Evolutionary conservation across 495 filamentous ascomycete species (phyloP), one percentile per base, ranked within the genome.

Genomic region (Xylaria sp.): DNA sequence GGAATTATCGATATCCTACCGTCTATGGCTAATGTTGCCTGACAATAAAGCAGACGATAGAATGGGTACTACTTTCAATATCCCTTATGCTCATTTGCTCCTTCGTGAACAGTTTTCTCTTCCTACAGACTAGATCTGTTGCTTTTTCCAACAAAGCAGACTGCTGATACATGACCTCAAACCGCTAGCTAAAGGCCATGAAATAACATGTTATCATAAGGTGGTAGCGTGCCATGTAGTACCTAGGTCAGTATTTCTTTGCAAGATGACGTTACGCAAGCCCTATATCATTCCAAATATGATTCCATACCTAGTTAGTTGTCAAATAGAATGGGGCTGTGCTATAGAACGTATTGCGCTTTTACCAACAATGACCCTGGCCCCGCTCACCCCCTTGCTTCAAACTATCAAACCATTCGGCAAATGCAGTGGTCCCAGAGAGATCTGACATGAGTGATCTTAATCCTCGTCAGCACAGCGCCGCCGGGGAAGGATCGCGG

Each of bases 211-310:
- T 14, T 4, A 17, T 33, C 7, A 2, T 31, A 33, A 48, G 8
- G n/a, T 9, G 37, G 21, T 40, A 8, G 8, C 5, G 35, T 19
- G 40, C 14, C 29, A 35, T 43, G 29, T 37, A 17, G n/a, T 15
- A n/a, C n/a, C n/a, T n/a, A 66, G 9, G 12, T 52, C 3, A 9
- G 44, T 50, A 66, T 40, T 44, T 52, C 1, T n/a, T 55, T 31
- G 29, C 17, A 19, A 43, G 29, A 48, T 64, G 15, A 64, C 19
- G 41, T 64, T 48, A 19, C 29, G 61, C 37, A 50, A 31, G 33
- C 21, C 64, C 35, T 67, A 67, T 55, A 67, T 26, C 64, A 53
- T 55, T 67, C 35, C 48, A 55, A 66, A 52, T 52, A 66, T 37
- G 17, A 52, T n/a, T 52, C 29, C 29, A 53, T 41, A 21, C 2